phyloP scores from a whole-genome alignment of 768 basidiomycete genomes.

The Collybia nuda region DNA sequence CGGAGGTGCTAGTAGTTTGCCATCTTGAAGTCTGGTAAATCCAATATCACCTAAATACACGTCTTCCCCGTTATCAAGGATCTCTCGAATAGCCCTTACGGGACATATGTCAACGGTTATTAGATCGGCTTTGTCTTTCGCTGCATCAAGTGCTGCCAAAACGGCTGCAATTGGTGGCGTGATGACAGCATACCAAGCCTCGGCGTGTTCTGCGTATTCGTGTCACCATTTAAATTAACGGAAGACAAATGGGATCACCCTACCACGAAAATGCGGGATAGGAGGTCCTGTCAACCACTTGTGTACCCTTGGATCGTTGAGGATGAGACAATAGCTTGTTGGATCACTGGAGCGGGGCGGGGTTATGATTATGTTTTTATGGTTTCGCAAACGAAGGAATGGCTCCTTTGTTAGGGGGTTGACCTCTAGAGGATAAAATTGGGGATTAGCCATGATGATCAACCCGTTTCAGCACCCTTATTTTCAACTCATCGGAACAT shows the following conservation, averaged over 20 bases:
- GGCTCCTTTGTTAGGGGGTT: background rate
- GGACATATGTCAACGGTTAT: slow-evolving; percentile 45
- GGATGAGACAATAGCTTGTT: background rate
- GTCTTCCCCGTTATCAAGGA: slow-evolving; percentile 56
- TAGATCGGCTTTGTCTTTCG: slow-evolving; percentile 18
- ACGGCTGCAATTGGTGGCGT: slow-evolving; percentile 27
- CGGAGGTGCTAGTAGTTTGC: slow-evolving; percentile 10
- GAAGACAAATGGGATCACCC: background rate
- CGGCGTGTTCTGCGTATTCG: slow-evolving; percentile 29
- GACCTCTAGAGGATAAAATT: background rate
- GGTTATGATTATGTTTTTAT: background rate
- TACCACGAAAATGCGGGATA: background rate
- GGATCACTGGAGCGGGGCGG: background rate
- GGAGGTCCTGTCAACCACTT: background rate
- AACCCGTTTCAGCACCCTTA: too few relatives aligned
- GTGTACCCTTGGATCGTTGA: background rate
- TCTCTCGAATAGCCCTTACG: slow-evolving; percentile 50
- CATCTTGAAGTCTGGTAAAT: slow-evolving; percentile 30
- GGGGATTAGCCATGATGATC: background rate
- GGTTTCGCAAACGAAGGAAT: background rate
- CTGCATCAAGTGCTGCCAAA: slow-evolving; percentile 29
- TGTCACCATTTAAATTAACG: background rate
- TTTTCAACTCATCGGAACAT: too few relatives aligned
- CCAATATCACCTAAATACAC: slow-evolving; percentile 49
- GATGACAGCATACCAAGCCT: slow-evolving; percentile 23